Evolutionary conservation across 2,329 filamentous ascomycete species (phyloP).

Genomic region (Fusarium pseudograminearum): DNA sequence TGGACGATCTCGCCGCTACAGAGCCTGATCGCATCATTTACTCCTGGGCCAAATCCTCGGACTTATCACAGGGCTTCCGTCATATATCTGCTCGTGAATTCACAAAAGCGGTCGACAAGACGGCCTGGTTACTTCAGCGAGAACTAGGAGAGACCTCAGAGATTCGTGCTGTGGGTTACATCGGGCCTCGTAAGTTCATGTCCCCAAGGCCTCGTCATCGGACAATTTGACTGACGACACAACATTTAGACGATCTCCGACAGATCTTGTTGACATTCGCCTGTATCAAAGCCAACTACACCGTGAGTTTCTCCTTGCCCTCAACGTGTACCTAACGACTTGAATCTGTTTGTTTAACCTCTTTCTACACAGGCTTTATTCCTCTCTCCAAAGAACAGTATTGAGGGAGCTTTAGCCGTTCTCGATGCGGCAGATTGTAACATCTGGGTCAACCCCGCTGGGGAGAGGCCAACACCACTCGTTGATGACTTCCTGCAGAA

Average conservation of each 20-base stretch:
- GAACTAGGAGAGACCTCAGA: slow-evolving; percentile 8
- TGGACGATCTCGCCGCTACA: neutral
- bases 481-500: slow-evolving; percentile 44
- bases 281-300: slow-evolving; percentile 51
- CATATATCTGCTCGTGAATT: slow-evolving; percentile 46
- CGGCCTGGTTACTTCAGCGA: slow-evolving; percentile 48
- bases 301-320: slow-evolving; percentile 38
- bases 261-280: slow-evolving; percentile 50
- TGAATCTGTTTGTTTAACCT: neutral
- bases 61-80: slow-evolving; percentile 32
- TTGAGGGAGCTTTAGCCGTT: slow-evolving; percentile 50
- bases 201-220: neutral
- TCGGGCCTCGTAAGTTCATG: slow-evolving; percentile 50
- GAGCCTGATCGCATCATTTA: slow-evolving; percentile 44
- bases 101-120: slow-evolving; percentile 47
- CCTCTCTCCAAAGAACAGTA: slow-evolving; percentile 52
- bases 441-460: slow-evolving; percentile 46
- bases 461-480: slow-evolving; percentile 30
- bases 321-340: neutral
- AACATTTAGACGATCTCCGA: slow-evolving; percentile 47
- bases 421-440: slow-evolving; percentile 50
- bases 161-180: slow-evolving; percentile 48
- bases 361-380: slow-evolving; percentile 46
- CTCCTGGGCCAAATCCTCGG: slow-evolving; percentile 36
- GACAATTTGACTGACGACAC: neutral